Evolutionary conservation across 2,329 filamentous ascomycete genomes (phyloP), one percentile per base, ranked within the genome.

Genomic region (Paecilomyces dactylethromorphus): DNA sequence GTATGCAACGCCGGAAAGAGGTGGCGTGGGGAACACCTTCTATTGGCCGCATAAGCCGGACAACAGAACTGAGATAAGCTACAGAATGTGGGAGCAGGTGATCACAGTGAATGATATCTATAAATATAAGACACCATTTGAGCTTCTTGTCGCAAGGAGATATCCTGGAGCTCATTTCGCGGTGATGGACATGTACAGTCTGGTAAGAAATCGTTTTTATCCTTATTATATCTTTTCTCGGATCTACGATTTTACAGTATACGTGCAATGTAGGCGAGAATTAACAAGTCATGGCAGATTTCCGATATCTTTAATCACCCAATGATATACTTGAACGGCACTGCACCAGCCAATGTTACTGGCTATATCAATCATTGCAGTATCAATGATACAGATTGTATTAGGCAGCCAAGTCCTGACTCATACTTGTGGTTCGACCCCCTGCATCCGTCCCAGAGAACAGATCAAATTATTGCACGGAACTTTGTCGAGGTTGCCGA

Each of bases 361-460:
- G 82, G 83, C 0, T 84, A 77, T 51, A 84, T 82, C 57, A 78
- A 83, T 52, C 73, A 82, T 22, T 91, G 88, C 65, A 67, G 75
- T 59, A 56, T 69, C 2, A 70, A 64, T 8, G 73, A 75, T 3
- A 63, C 62, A 6, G 70, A 76, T 54, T 82, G 81, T 63, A 66
- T 75, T 58, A 74, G 76, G 39, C 63, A 72, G 13, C 58, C 50
- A 11, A 52, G 13, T 26, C 50, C 50, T 52, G 50, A 24, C 50
- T 24, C 50, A 1, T 52, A 52, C 22, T 52, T 52, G 21, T 52
- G 89, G 87, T 89, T 81, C 65, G 89, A 93, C 72, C 83, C 86
- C 68, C 71, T 92, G 68, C 90, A 93, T 75, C 88, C 88, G 0
- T 86, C 85, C 31, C 81, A 86, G 72, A 83, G 84, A 72, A 82